Base-by-base conservation (phyloP, 2,329 filamentous ascomycete genomes). In the Penicillium verrucosum region DNA sequence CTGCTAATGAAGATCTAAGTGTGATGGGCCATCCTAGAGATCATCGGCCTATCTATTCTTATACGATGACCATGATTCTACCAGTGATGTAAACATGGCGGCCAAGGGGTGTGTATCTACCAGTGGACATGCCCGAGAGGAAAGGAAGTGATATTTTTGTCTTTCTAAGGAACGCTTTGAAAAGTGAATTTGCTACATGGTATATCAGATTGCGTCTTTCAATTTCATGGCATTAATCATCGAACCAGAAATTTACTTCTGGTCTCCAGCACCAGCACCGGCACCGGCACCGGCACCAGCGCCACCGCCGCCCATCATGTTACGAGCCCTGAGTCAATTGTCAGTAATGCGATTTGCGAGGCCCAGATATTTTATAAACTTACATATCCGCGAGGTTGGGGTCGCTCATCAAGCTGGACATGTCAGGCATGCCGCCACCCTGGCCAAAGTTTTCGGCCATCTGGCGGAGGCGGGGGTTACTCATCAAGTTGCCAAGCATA, bases 371-470 rank as follows among this genome's bases (percentile, higher is more conserved):
- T n/a, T 5, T 32, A 11, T 46, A 16, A 57, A 85, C 89, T 89
- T 78, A 95, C 92, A 97, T 92, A 57, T 97, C 91, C 43, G 91
- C 90, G 75, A 99, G 88, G 72, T 79, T 89, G 46, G 94, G 94
- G 73, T 99, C 94, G 62, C 86, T 88, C 94, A 99, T 96, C 75
- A 99, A 79, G 63, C 82, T 82, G 54, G 83, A 82, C 70, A 97
- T 80, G 75, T 97, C 91, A 8, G 94, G 94, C 89, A 96, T 92
- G 49, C 93, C 93, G 51, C 89, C 89, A 42, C 89, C 89, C 12
- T 73, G 70, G 25, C 76, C 85, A 71, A 96, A 92, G 66, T 84
- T 85, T 70, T 89, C 86, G 44, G 91, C 92, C 91, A 97, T 93
- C 71, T 95, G 86, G 55, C 90, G 84, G 60, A 97, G 78, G 60